phyloP scores from a whole-genome alignment of 345 rosid species.

The Heritiera fomes region DNA sequence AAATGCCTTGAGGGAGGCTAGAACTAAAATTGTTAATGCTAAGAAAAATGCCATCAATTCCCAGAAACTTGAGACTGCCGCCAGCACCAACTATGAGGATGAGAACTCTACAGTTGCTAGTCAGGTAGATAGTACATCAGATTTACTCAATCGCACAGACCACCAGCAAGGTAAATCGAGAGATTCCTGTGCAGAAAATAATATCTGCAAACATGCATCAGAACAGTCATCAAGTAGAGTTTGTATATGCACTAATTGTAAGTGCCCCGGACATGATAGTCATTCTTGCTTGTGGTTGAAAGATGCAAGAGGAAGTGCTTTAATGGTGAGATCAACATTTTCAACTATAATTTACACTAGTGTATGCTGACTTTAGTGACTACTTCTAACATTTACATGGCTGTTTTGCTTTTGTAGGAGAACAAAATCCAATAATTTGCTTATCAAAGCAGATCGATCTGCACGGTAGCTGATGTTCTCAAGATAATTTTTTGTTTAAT shows the following conservation, averaged over 20 bases:
- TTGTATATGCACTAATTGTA: neutral
- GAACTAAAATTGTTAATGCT: constrained; percentile 28
- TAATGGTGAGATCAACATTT: neutral
- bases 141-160: neutral
- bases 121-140: constrained; percentile 23
- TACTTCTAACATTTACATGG: neutral
- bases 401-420: constrained; percentile 5
- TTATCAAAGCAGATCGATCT: neutral
- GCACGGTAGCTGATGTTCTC: neutral
- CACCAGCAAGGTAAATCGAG: constrained; percentile 15
- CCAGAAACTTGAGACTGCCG: constrained; percentile 22
- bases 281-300: constrained; percentile 19
- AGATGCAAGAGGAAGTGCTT: neutral
- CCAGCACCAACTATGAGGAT: constrained; percentile 20
- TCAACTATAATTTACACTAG: neutral
- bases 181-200: constrained; percentile 9
- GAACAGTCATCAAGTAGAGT: constrained; percentile 21
- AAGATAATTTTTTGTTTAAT: neutral
- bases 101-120: constrained; percentile 20
- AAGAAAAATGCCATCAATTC: constrained; percentile 32
- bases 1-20: constrained; percentile 34
- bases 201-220: neutral
- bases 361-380: neutral
- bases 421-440: neutral
- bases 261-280: neutral